phyloP scores from a whole-genome alignment of 2,329 filamentous ascomycete genomes.

The Cytospora mali region DNA sequence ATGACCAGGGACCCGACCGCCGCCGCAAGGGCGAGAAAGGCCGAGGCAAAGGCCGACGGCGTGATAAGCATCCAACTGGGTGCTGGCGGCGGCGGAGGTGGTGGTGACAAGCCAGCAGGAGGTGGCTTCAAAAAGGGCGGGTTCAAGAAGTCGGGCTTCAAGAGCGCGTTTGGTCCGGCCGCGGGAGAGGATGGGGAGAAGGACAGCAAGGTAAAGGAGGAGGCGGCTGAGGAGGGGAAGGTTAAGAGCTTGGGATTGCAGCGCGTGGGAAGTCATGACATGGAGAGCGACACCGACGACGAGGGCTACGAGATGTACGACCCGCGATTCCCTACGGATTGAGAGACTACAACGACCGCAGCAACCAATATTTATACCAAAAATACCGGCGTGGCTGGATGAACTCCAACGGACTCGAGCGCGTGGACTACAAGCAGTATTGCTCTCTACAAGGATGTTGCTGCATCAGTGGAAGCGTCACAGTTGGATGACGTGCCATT shows the following conservation, averaged over 20 bases:
- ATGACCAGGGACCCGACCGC: conserved; percentile 74
- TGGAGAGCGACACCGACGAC: conserved; percentile 67
- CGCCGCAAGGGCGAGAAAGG: conserved; percentile 65
- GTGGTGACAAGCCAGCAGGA: conserved; percentile 33
- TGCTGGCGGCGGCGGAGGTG: conserved; percentile 36
- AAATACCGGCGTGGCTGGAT: not conserved
- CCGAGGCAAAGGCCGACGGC: conserved; percentile 70
- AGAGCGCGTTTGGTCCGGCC: conserved; percentile 69
- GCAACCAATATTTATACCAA: not conserved
- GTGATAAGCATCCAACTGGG: conserved; percentile 69
- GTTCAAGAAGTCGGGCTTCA: conserved; percentile 84
- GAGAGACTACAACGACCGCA: conserved; percentile 35
- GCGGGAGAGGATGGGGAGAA: conserved; percentile 47
- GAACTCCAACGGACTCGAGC: not conserved
- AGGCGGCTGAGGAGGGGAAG: conserved; percentile 32
- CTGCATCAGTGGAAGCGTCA: not conserved
- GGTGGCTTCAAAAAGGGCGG: conserved; percentile 67
- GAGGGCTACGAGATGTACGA: conserved; percentile 73
- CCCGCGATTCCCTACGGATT: conserved; percentile 62
- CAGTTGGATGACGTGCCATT: not conserved
- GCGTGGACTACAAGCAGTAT: not conserved
- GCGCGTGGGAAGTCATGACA: conserved; percentile 21
- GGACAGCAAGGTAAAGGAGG: conserved; percentile 34
- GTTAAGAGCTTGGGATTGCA: conserved; percentile 32
- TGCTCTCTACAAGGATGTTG: not conserved